Evolutionary conservation across 75 land plant species (phyloP), one percentile per base, ranked within the genome.

Genomic region (Sequoiadendron giganteum): DNA sequence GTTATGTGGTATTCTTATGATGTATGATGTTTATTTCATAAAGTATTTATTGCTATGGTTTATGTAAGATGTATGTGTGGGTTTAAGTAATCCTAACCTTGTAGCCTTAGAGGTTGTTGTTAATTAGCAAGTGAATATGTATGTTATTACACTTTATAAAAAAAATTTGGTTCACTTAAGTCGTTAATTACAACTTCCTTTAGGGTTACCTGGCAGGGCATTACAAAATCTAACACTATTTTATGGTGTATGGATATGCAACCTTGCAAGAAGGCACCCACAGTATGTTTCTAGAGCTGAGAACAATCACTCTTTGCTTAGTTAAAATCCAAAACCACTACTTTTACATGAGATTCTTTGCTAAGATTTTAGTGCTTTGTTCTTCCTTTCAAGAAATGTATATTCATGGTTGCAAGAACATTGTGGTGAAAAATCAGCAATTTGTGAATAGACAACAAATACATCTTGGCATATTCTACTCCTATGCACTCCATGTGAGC

Each of bases 391-490:
- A 93, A 91, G 93, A 91, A 16, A 28, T 91, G 52, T 84, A 49
- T 25, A 87, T 93, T 36, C 58, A 32, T 45, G 19, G 19, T 19
- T 88, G 91, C 30, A 86, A 48, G 38, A 86, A 89, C 72, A 61
- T 88, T 3, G 47, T 52, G 36, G 86, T 93, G 3, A 89, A 82
- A 38, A 65, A 88, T 77, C 7, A 91, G 39, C 80, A 86, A 52
- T 88, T 90, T 36, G 45, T 86, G 40, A 76, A 93, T 78, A 88
- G 93, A 83, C 95, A 92, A 56, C 76, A 89, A 65, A 89, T 91
- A 49, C 98, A 96, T 86, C 47, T 95, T 0, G 84, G n/a, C 0
- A 77, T 96, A 30, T 34, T 88, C 28, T 14, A 87, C 61, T 92
- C 94, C 84, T 79, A 86, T 56, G 89, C 89, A 14, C 83, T 96